phyloP scores from a whole-genome alignment of 768 basidiomycete genomes.

The Lactarius vividus region DNA sequence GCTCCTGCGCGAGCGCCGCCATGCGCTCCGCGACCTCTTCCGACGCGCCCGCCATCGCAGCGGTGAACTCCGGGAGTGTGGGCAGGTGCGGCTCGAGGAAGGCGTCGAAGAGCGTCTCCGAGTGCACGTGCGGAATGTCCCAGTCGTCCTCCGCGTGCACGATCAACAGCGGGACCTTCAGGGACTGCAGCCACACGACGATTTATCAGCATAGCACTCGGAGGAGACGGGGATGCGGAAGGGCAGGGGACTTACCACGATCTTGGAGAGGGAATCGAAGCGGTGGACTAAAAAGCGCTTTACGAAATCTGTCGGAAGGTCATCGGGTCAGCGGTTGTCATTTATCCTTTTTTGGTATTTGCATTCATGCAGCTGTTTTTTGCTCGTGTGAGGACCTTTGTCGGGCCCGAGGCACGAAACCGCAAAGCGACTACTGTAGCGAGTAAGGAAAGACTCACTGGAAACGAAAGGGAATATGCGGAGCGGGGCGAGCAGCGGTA shows the following conservation, averaged over 20 bases:
- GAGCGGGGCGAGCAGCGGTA: conserved; percentile 74
- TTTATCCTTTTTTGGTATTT: conserved; percentile 3
- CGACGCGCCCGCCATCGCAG: conserved; percentile 31
- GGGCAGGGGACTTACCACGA: conserved; percentile 48
- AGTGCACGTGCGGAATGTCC: conserved; percentile 71
- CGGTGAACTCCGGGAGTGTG: conserved; percentile 39
- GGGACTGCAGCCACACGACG: conserved; percentile 41
- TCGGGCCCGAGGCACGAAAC: background rate
- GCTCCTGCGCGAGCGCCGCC: conserved; percentile 38
- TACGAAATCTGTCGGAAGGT: conserved; percentile 44
- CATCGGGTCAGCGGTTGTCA: background rate
- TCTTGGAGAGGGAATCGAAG: conserved; percentile 61
- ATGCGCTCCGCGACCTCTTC: conserved; percentile 48
- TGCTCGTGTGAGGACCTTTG: background rate
- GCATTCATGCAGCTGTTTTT: background rate
- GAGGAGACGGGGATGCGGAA: background rate
- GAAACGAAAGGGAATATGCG: conserved; percentile 57
- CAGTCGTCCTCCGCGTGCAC: conserved; percentile 73
- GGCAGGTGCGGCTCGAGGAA: conserved; percentile 60
- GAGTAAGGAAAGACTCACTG: conserved; percentile 46
- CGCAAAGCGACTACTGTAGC: background rate
- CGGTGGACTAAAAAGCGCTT: conserved; percentile 52
- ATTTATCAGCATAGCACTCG: background rate
- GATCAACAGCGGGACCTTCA: conserved; percentile 67
- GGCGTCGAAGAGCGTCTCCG: conserved; percentile 61